A percentile compares a stretch with the other conserved stretches of the same genome.
Evolutionary conservation across 2,329 filamentous ascomycete genomes (phyloP).

Genomic region (Sclerotinia trifoliorum): DNA sequence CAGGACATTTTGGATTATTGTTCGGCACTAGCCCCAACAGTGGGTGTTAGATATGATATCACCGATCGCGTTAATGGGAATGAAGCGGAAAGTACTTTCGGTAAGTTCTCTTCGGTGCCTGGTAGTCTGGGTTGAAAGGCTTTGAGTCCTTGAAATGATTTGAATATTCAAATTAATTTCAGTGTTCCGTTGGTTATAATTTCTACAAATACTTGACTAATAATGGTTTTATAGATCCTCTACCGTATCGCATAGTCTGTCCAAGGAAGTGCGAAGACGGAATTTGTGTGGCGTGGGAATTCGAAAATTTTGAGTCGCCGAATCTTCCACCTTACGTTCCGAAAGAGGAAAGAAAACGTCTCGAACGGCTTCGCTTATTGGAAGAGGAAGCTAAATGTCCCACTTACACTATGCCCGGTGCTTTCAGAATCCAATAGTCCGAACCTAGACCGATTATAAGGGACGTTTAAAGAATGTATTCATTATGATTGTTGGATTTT

Average conservation of each 20-base stretch:
- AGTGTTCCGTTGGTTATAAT: neutral
- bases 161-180: neutral
- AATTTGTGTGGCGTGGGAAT: neutral
- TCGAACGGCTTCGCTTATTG: neutral
- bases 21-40: too few species aligned
- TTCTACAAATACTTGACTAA: neutral
- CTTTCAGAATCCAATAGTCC: neutral
- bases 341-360: neutral
- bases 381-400: slow-evolving; percentile 4
- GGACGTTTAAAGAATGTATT: rapidly evolving
- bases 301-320: neutral
- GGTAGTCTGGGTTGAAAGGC: neutral
- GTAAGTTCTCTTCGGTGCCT: neutral
- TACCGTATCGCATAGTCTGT: neutral
- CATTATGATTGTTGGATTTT: neutral
- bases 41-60: neutral
- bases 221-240: neutral
- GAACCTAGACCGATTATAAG: neutral
- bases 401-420: slow-evolving; percentile 6
- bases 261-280: neutral
- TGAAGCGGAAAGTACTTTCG: neutral
- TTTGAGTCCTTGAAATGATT: neutral
- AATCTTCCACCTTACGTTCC: neutral
- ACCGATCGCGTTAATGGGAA: neutral
- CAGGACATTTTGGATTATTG: neutral